A percentile compares a stretch with the other conserved stretches of the same genome.
Evolutionary conservation across 768 basidiomycete genomes (phyloP).

Genomic region (Rubroboletus pulcherrimus): DNA sequence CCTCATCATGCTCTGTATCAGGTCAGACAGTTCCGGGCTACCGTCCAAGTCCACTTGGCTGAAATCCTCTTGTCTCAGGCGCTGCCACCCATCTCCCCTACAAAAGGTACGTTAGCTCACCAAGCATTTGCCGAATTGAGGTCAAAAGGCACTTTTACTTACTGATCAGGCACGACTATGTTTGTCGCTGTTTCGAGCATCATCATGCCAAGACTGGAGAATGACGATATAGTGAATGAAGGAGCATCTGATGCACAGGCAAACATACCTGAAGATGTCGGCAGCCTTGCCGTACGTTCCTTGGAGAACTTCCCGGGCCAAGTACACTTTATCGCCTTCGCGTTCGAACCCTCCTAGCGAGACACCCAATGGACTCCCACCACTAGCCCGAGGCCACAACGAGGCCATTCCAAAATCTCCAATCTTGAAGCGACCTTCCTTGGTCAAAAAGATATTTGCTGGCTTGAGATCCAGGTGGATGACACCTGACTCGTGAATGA

Average conservation of each 20-base stretch:
- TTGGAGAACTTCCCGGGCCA: constrained; percentile 93
- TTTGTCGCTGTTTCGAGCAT: constrained; percentile 95
- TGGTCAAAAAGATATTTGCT: constrained; percentile 91
- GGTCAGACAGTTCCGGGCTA: constrained; percentile 60
- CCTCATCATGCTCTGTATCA: constrained; percentile 78
- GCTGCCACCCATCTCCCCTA: constrained; percentile 94
- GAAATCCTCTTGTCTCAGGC: constrained; percentile 87
- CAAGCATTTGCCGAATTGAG: background rate
- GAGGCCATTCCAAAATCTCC: constrained; percentile 99
- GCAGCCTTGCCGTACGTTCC: constrained; percentile 91
- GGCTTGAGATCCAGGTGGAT: constrained; percentile 98
- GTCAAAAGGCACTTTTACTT: constrained; percentile 36
- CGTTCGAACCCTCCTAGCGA: constrained; percentile 68
- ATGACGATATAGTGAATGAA: constrained; percentile 13
- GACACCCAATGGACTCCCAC: constrained; percentile 36
- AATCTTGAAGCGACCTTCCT: constrained; percentile 86
- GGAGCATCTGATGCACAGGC: background rate
- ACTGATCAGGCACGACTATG: constrained; percentile 96
- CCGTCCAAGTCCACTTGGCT: constrained; percentile 71
- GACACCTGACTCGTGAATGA: constrained; percentile 85
- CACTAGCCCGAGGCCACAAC: constrained; percentile 66
- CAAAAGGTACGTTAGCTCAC: constrained; percentile 18
- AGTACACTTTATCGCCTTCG: constrained; percentile 95
- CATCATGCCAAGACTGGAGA: constrained; percentile 84
- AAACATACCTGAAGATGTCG: constrained; percentile 90